These are phyloP conservation scores for Rhexocercosporidium sp. DNA, from an alignment of 2,329 filamentous ascomycete species.

Conservation along the genomic window DNA sequence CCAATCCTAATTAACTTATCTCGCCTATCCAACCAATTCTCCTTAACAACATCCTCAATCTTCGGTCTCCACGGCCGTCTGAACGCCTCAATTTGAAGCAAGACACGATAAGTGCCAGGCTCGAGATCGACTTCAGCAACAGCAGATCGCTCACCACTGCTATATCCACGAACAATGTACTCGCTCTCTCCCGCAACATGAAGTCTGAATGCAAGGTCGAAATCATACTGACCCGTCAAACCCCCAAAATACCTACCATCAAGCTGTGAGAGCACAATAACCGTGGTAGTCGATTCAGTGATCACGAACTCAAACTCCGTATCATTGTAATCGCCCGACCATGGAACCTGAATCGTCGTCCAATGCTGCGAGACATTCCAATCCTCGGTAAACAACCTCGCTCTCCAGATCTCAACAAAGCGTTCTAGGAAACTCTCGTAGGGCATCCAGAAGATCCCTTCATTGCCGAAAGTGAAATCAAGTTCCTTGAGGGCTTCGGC, in stretches of 20 bases:
- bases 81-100: conserved; percentile 58
- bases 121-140: conserved; percentile 63
- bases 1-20: conserved; percentile 66
- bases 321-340: conserved; percentile 64
- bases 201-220: conserved; percentile 52
- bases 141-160: conserved; percentile 61
- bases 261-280: conserved; percentile 62
- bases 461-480: conserved; percentile 63
- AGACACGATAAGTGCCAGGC: conserved; percentile 60
- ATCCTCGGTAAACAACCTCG: conserved; percentile 62
- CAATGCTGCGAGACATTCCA: conserved; percentile 66
- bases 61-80: conserved; percentile 49
- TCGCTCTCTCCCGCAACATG: conserved; percentile 59
- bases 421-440: conserved; percentile 67
- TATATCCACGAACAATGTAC: conserved; percentile 60
- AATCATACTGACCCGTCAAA: conserved; percentile 61
- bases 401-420: conserved; percentile 64
- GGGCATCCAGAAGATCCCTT: conserved; percentile 68
- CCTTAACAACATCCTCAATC: conserved; percentile 51
- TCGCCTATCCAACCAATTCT: conserved; percentile 43
- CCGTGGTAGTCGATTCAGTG: conserved; percentile 58
- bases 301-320: conserved; percentile 64
- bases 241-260: conserved; percentile 66
- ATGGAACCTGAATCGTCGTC: conserved; percentile 65
- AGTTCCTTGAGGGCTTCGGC: conserved; percentile 62